These are phyloP conservation scores for Ogataea ramenticola DNA, from an alignment of 805 yeast species.

Conservation along the genomic window DNA sequence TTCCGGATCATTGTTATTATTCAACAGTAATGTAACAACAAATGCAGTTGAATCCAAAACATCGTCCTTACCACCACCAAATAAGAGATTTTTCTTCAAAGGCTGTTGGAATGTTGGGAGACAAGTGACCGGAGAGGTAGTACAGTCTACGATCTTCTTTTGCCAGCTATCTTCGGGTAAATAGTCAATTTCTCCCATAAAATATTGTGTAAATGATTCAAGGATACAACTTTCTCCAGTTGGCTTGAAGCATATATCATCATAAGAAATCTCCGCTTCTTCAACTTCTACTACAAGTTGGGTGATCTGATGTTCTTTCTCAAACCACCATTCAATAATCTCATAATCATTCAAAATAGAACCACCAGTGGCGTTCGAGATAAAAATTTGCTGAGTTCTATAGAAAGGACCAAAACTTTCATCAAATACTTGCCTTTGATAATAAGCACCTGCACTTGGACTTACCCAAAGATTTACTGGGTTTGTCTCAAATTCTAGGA, in stretches of 20 bases:
- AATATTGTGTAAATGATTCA: constrained; percentile 86
- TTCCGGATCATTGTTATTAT: constrained; percentile 40
- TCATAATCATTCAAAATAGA: constrained; percentile 57
- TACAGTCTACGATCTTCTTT: constrained; percentile 46
- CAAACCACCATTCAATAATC: constrained; percentile 81
- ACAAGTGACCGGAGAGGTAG: constrained; percentile 80
- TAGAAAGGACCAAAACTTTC: constrained; percentile 86
- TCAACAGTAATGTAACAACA: constrained; percentile 64
- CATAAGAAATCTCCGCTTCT: constrained; percentile 28
- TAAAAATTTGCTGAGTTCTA: constrained; percentile 76
- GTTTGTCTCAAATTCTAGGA: constrained; percentile 58
- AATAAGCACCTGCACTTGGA: constrained; percentile 59
- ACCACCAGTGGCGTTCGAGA: constrained; percentile 61
- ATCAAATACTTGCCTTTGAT: constrained; percentile 66
- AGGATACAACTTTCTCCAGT: constrained; percentile 72
- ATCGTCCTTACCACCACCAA: constrained; percentile 50
- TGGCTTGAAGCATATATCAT: constrained; percentile 80
- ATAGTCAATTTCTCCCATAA: constrained; percentile 50
- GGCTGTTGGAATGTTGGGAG: constrained; percentile 91
- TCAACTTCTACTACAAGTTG: not conserved
- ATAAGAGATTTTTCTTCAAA: constrained; percentile 59
- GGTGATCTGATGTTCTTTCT: constrained; percentile 53
- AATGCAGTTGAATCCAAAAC: constrained; percentile 63
- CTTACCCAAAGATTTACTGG: constrained; percentile 92
- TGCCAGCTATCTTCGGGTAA: constrained; percentile 53